Evolutionary conservation across 352 stramenopile genomes (phyloP), one percentile per base, ranked within the genome.

Genomic region (Halophytophthora batemanensis): DNA sequence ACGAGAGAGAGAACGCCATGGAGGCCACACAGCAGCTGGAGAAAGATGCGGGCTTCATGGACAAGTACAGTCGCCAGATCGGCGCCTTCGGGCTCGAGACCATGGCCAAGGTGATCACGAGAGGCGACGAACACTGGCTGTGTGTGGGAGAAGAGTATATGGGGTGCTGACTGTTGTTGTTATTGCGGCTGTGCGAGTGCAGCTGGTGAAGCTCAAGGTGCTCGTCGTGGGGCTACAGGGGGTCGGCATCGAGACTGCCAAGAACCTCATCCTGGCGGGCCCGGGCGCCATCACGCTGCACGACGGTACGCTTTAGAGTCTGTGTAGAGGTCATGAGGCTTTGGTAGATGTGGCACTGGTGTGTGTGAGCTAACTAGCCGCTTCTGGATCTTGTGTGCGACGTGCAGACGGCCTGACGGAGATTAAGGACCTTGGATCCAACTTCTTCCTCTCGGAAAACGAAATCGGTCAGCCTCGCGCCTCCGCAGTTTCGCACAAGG

Each of bases 21-120:
- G 77, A 82, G 45, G 54, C 57, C 34, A 74, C 59, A 13, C 64
- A 77, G 61, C 75, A 87, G 49, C 61, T 93, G 45, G 82, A 93
- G 59, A 80, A 71, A 45, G 81, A 97, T 83, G 87, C 88, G 25
- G 77, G 71, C 45, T 97, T 97, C 64, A 96, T 96, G 86, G 86
- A 97, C 79, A 96, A 96, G 68, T 96, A 96, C 79, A 96, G 83
- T 41, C 79, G 89, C 36, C 89, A 97, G 67, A 97, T 96, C 65
- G 89, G 87, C 59, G 87, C 89, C 23, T 96, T 95, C 56, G 89
- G 89, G 5, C 66, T 96, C 54, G 87, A 96, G 64, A 94, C 86
- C 33, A 96, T 96, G 84, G 87, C 83, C 50, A 96, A 97, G 73
- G 80, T 95, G 13, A 33, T 18, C 4, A 21, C 10, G 12, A n/a